Conservation (phyloP, 768 basidiomycete genomes). For the Rhodocollybia butyracea region DNA sequence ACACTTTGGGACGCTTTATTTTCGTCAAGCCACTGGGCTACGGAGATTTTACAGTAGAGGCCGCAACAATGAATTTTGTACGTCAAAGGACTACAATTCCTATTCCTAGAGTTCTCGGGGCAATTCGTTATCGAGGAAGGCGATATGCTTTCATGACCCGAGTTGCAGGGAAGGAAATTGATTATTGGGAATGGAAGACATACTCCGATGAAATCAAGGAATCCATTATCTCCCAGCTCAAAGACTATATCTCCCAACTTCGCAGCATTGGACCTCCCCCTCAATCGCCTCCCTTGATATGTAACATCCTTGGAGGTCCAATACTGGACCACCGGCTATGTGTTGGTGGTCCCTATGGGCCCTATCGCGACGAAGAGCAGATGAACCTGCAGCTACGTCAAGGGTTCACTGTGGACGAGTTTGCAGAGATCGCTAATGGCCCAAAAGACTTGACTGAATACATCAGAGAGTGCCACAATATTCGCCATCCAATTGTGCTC, state of each 20-base stretch:
- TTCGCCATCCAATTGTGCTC: constrained; percentile 18
- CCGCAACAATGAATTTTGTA: constrained; percentile 8
- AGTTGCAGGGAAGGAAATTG: background rate
- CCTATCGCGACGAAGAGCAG: constrained; percentile 9
- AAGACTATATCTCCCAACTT: background rate
- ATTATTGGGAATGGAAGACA: background rate
- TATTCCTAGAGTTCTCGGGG: background rate
- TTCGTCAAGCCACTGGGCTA: background rate
- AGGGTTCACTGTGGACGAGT: background rate
- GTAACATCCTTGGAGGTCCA: constrained; percentile 5
- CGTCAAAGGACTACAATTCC: constrained; percentile 3
- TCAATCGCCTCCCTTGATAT: background rate
- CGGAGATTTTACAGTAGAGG: constrained; percentile 1
- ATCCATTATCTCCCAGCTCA: background rate
- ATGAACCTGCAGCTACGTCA: constrained; percentile 1
- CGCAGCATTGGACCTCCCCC: constrained; percentile 7
- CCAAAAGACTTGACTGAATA: background rate
- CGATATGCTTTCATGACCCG: constrained; percentile 5
- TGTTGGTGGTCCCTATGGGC: constrained; percentile 3
- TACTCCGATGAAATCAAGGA: background rate
- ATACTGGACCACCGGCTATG: constrained; percentile 1
- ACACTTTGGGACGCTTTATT: constrained; percentile 2
- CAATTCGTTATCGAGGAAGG: background rate
- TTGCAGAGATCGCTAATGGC: background rate
- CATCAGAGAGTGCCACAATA: background rate